Conservation (phyloP, 2,329 filamentous ascomycete species). For the Fonsecaea pedrosoi region DNA sequence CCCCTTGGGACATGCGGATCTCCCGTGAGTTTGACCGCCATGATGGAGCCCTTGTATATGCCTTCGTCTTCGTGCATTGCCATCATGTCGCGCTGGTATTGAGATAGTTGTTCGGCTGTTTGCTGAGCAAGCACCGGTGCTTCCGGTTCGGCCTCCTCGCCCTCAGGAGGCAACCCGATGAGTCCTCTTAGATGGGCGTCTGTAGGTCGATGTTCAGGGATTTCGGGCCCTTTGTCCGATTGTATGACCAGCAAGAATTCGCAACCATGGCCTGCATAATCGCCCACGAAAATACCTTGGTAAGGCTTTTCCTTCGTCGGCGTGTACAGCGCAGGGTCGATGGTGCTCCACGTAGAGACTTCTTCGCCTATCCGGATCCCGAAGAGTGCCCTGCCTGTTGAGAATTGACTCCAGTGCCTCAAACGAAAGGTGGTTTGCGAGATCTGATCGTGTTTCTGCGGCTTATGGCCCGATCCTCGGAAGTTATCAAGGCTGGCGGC, state of each 20-base stretch:
- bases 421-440: constrained; percentile 76
- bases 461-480: constrained; percentile 55
- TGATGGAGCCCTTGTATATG: constrained; percentile 65
- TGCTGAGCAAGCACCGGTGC: background rate
- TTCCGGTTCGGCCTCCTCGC: constrained; percentile 12
- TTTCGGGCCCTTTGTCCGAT: constrained; percentile 61
- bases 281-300: constrained; percentile 89
- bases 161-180: constrained; percentile 12
- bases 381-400: constrained; percentile 46
- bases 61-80: constrained; percentile 21
- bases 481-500: constrained; percentile 56
- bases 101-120: background rate
- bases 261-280: constrained; percentile 85
- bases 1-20: constrained; percentile 89
- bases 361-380: constrained; percentile 58
- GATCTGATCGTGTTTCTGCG: constrained; percentile 63
- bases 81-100: constrained; percentile 13
- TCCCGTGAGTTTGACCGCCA: constrained; percentile 89
- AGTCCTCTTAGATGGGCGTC: constrained; percentile 21
- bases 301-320: constrained; percentile 81
- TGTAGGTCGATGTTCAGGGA: constrained; percentile 48
- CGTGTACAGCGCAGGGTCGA: constrained; percentile 77
- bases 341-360: constrained; percentile 71
- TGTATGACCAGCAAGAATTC: constrained; percentile 88
- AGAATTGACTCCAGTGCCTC: constrained; percentile 76